Conservation (phyloP, 306 rosid species). For the Sicyos baderoa region DNA sequence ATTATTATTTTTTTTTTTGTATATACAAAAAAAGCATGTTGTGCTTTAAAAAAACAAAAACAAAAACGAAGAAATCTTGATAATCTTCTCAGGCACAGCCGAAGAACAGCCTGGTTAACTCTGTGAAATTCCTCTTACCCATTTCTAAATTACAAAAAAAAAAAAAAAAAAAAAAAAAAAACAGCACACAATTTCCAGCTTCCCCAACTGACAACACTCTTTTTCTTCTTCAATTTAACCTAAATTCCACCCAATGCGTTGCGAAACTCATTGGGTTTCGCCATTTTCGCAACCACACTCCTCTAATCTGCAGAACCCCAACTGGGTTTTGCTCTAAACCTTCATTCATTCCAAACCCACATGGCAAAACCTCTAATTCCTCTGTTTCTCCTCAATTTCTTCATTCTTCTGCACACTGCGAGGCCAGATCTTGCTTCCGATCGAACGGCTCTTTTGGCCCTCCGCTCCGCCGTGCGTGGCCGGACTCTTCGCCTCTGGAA, state of each 20-base stretch:
- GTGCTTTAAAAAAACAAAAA: background rate
- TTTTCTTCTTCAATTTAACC: background rate
- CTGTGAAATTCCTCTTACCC: constrained; percentile 20
- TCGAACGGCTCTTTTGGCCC: constrained; percentile 33
- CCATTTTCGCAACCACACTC: background rate
- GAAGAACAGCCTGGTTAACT: constrained; percentile 22
- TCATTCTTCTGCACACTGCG: constrained; percentile 18
- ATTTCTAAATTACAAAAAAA: background rate
- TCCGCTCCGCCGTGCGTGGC: constrained; percentile 39
- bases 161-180: no score
- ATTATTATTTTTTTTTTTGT: background rate
- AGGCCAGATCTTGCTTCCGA: constrained; percentile 43
- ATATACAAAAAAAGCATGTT: background rate
- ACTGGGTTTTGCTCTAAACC: constrained; percentile 19
- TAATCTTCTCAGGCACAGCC: constrained; percentile 14
- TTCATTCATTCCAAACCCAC: constrained; percentile 20
- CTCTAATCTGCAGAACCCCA: background rate
- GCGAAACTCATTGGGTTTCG: background rate
- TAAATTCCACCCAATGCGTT: constrained; percentile 20
- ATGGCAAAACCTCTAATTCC: background rate
- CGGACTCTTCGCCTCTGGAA: constrained; percentile 42
- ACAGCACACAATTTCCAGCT: constrained; percentile 27
- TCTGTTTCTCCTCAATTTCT: background rate
- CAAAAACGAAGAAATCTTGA: background rate
- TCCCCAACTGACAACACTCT: background rate